Evolutionary conservation across 306 rosid genomes (phyloP).

Genomic region (Gillenia trifoliata): DNA sequence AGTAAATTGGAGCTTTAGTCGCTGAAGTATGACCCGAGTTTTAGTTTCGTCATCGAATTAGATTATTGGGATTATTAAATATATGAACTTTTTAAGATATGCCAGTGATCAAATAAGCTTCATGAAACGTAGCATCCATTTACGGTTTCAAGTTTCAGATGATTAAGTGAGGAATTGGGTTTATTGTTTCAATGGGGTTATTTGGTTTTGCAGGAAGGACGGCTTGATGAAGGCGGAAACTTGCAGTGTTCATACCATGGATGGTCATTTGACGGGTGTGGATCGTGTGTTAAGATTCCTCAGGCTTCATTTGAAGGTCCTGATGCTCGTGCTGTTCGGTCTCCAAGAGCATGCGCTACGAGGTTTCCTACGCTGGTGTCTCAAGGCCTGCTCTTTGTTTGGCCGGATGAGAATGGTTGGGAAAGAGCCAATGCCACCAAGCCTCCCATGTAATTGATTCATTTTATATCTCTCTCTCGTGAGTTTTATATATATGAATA

Average conservation of each 20-base stretch:
- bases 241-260: slow-evolving; percentile 99
- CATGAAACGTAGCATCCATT: not conserved
- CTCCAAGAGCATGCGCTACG: slow-evolving; percentile 80
- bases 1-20: too few species aligned
- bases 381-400: slow-evolving; percentile 94
- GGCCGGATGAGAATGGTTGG: slow-evolving; percentile 99
- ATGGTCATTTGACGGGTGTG: slow-evolving; percentile 90
- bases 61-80: too few species aligned
- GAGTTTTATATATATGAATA: not conserved
- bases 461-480: not conserved
- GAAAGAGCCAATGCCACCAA: slow-evolving; percentile 73
- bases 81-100: too few species aligned
- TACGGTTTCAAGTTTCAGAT: not conserved
- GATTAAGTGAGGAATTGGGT: not conserved
- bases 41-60: too few species aligned
- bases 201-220: slow-evolving; percentile 67
- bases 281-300: slow-evolving; percentile 79
- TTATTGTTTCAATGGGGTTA: not conserved
- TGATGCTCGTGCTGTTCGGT: slow-evolving; percentile 71
- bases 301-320: slow-evolving; percentile 90
- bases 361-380: slow-evolving; percentile 80
- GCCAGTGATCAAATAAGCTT: too few species aligned
- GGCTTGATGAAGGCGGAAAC: slow-evolving; percentile 87
- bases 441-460: slow-evolving; percentile 66
- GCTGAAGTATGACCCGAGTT: too few species aligned